Evolutionary conservation across 495 filamentous ascomycete genomes (phyloP), one percentile per base, ranked within the genome.

Genomic region (Trichoderma virens): DNA sequence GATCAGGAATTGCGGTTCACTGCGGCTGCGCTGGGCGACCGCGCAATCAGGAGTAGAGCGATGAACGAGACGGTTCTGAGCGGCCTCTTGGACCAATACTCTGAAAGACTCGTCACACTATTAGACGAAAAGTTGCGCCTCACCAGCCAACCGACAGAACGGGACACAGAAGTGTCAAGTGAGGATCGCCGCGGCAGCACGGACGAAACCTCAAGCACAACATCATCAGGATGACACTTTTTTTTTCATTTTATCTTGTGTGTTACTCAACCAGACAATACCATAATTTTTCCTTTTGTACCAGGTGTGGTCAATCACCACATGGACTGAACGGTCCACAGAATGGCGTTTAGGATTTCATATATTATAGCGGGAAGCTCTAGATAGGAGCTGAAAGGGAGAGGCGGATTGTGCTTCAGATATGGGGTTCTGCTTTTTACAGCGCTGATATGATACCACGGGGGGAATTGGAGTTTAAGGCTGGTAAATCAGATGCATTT

Each of bases 1-100:
- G 90, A 94, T 65, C 83, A 86, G 41, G 93, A 96, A 72, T 76
- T 98, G 59, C 82, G 85, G 2, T 80, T 92, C 28, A 95, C 92
- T 0, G 82, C 86, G 1, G 81, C 88, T 7, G 87, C 86, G 6
- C 73, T 97, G 6, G 84, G 83, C 27, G 84, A 89, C 67, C 78
- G 80, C 62, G 81, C 79, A 31, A 76, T 80, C 51, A 73, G 79
- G 65, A 82, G 68, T 23, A 80, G 78, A 62, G 73, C 76, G 23
- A 71, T 87, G 60, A 84, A 80, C 67, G 86, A 89, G 69, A 77
- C 74, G 8, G 74, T 84, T 61, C 80, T 90, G 68, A 83, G 77
- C 28, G 83, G 85, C 56, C 69, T 90, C 43, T 76, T 92, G 14
- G 89, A 91, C 69, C 80, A 87, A 70, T 90, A 90, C 67, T 87